Conservation (phyloP, 1,284 basidiomycete species). For the Coniferiporia weirii region DNA sequence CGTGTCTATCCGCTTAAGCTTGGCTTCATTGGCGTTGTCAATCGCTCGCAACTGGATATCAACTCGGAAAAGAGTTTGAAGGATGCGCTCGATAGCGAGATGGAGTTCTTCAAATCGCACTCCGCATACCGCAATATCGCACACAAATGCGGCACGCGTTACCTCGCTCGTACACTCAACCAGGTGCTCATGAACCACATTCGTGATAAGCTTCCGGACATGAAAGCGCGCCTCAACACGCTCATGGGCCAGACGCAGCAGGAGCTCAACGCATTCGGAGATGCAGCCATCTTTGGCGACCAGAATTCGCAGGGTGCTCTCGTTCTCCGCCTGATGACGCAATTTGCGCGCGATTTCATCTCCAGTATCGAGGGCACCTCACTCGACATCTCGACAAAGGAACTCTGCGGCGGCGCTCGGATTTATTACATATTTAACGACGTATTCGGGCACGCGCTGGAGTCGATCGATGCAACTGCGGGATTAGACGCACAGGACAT, state of each 20-base stretch:
- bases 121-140: conserved; percentile 93
- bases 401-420: conserved; percentile 94
- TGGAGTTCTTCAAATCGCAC: conserved; percentile 90
- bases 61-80: conserved; percentile 83
- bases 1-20: conserved; percentile 96
- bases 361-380: conserved; percentile 98
- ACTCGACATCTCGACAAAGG: conserved; percentile 96
- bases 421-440: conserved; percentile 99
- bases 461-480: conserved; percentile 85
- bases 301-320: conserved; percentile 86
- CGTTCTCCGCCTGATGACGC: conserved; percentile 95
- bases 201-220: conserved; percentile 97
- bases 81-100: conserved; percentile 82
- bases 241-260: conserved; percentile 99
- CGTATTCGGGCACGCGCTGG: conserved; percentile 90
- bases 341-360: conserved; percentile 96
- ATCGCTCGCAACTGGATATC: conserved; percentile 97
- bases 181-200: conserved; percentile 97
- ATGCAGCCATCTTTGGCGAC: conserved; percentile 90
- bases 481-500: conserved; percentile 95
- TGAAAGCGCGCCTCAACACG: conserved; percentile 98
- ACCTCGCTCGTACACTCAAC: conserved; percentile 91
- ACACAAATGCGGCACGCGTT: conserved; percentile 95
- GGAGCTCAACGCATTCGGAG: conserved; percentile 94
- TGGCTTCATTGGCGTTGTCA: conserved; percentile 97